A percentile compares a stretch with the other conserved stretches of the same genome.
Evolutionary conservation across 2,329 filamentous ascomycete species (phyloP).

Genomic region (Coniochaeta sp.): DNA sequence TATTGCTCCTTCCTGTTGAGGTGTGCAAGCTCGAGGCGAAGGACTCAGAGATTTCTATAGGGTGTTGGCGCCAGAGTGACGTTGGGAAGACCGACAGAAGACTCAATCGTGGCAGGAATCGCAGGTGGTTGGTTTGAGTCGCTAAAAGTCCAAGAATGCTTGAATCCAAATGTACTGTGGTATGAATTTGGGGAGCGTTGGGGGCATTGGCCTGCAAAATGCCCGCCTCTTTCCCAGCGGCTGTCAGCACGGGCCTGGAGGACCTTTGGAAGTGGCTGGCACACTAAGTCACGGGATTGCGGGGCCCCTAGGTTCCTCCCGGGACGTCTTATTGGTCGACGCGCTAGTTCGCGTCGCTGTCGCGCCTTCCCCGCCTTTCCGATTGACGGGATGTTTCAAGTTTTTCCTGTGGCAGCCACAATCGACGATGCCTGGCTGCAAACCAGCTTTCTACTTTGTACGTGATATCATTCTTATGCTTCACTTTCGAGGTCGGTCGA

Average conservation of each 20-base stretch:
- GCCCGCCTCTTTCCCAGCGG: background rate
- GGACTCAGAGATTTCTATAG: background rate
- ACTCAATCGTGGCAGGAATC: background rate
- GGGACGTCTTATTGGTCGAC: background rate
- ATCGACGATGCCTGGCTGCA: background rate
- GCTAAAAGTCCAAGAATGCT: background rate
- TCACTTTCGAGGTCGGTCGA: background rate
- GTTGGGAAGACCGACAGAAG: background rate
- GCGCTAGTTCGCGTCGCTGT: background rate
- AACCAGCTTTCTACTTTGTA: background rate
- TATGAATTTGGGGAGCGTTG: background rate
- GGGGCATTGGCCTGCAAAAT: background rate
- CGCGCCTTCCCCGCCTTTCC: constrained; percentile 1
- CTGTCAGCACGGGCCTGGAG: background rate
- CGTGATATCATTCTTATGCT: background rate
- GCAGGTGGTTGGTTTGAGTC: constrained; percentile 1
- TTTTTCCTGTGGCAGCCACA: background rate
- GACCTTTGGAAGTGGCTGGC: background rate
- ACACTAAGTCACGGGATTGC: background rate
- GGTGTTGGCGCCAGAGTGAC: background rate
- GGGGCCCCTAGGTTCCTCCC: background rate
- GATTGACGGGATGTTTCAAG: constrained; percentile 1
- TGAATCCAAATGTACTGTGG: background rate
- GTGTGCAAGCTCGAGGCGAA: background rate
- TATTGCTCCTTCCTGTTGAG: background rate